Conservation (phyloP, 306 rosid genomes). For the Ziziphus jujuba region DNA sequence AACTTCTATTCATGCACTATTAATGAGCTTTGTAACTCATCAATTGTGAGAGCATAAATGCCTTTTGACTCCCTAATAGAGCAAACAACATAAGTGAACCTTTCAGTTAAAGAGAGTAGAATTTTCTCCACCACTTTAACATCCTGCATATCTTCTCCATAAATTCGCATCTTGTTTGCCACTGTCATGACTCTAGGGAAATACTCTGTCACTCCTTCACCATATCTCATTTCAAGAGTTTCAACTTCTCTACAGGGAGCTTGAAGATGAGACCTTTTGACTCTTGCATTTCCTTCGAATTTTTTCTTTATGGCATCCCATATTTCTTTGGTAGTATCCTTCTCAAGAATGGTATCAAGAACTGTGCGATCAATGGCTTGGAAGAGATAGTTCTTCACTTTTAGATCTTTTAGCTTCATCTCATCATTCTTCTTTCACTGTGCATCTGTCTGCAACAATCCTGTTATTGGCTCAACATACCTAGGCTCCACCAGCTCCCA, state of each 20-base stretch:
- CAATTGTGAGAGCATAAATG: background rate
- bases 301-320: background rate
- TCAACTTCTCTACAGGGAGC: no score
- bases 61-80: background rate
- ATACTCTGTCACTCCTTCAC: no score
- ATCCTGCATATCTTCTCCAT: no score
- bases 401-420: background rate
- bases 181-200: no score
- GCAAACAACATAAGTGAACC: background rate
- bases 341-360: background rate
- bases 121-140: background rate
- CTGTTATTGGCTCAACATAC: no score
- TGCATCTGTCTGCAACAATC: background rate
- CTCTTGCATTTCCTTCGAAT: no score
- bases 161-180: no score
- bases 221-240: no score
- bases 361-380: background rate
- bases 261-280: no score
- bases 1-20: background rate
- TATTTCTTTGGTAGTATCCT: background rate
- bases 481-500: background rate
- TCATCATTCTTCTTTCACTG: background rate
- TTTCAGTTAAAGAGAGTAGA: background rate
- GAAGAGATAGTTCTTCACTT: background rate
- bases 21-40: background rate